These are phyloP conservation scores for Podosphaera fusca DNA, from an alignment of 2,329 filamentous ascomycete species.

Conservation along the genomic window DNA sequence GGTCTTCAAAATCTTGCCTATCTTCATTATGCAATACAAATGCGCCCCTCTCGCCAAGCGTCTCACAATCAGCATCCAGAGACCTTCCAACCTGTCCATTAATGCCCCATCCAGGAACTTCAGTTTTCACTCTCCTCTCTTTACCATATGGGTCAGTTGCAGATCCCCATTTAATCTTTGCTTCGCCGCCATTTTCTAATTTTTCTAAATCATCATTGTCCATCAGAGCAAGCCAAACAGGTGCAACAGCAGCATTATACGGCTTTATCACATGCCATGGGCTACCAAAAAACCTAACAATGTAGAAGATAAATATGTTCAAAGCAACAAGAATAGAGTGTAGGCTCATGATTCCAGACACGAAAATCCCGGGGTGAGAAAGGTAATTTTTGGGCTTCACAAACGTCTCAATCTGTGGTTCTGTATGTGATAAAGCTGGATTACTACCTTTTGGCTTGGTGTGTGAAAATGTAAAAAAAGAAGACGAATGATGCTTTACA, in stretches of 20 bases:
- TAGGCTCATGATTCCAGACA: constrained; percentile 59
- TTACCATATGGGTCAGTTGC: constrained; percentile 34
- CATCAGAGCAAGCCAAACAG: constrained; percentile 57
- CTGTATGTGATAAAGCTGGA: constrained; percentile 6
- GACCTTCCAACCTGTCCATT: constrained; percentile 27
- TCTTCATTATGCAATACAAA: constrained; percentile 36
- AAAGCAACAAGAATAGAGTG: constrained; percentile 42
- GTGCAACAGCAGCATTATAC: constrained; percentile 53
- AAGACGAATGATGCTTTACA: constrained; percentile 29
- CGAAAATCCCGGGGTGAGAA: constrained; percentile 68
- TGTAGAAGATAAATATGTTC: constrained; percentile 44
- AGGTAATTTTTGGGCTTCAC: constrained; percentile 47
- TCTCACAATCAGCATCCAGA: constrained; percentile 25
- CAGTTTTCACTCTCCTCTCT: constrained; percentile 46
- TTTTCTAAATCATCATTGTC: constrained; percentile 37
- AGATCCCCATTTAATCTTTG: constrained; percentile 67
- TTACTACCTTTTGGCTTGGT: constrained; percentile 6
- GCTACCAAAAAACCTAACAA: constrained; percentile 58
- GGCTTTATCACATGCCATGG: constrained; percentile 67
- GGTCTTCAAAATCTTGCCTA: constrained; percentile 35
- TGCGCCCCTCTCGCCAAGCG: constrained; percentile 35
- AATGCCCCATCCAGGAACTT: constrained; percentile 73
- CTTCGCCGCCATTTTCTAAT: constrained; percentile 20
- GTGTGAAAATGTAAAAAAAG: constrained; percentile 27
- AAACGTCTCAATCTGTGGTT: constrained; percentile 4